Evolutionary conservation across 2,329 filamentous ascomycete species (phyloP).

Genomic region (Arthrinium puccinioides): DNA sequence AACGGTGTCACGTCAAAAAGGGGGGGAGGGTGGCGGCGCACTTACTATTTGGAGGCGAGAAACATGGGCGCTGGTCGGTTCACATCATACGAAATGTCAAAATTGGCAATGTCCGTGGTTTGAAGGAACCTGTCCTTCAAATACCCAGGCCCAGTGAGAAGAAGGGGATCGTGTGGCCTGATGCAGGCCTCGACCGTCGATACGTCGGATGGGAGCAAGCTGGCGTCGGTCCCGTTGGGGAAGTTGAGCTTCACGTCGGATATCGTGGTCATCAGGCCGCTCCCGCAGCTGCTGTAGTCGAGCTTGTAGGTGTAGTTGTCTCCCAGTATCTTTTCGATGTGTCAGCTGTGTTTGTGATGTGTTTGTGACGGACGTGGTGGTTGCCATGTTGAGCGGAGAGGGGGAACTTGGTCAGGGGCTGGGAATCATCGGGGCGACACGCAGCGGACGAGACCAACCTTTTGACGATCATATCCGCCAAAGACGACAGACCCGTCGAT

Average conservation of each 20-base stretch:
- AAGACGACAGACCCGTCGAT: constrained; percentile 18
- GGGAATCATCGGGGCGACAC: constrained; percentile 1
- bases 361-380: no score
- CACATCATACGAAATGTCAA: constrained; percentile 12
- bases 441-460: constrained; percentile 5
- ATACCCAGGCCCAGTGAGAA: constrained; percentile 11
- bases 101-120: constrained; percentile 10
- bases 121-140: constrained; percentile 3
- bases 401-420: constrained; percentile 14
- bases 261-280: constrained; percentile 17
- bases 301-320: not conserved
- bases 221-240: constrained; percentile 22
- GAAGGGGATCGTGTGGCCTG: constrained; percentile 9
- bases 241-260: constrained; percentile 23
- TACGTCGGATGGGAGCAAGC: constrained; percentile 13
- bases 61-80: no score
- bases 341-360: no score
- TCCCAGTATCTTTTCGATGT: not conserved
- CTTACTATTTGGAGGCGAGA: no score
- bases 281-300: constrained; percentile 1
- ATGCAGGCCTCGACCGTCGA: constrained; percentile 10
- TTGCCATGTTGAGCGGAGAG: no score
- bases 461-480: constrained; percentile 21
- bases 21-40: no score
- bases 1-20: no score